A percentile compares a stretch with the other conserved stretches of the same genome.
These are phyloP conservation scores for Naganishia liquefaciens DNA, from an alignment of 1,284 basidiomycete species.

Conservation along the genomic window DNA sequence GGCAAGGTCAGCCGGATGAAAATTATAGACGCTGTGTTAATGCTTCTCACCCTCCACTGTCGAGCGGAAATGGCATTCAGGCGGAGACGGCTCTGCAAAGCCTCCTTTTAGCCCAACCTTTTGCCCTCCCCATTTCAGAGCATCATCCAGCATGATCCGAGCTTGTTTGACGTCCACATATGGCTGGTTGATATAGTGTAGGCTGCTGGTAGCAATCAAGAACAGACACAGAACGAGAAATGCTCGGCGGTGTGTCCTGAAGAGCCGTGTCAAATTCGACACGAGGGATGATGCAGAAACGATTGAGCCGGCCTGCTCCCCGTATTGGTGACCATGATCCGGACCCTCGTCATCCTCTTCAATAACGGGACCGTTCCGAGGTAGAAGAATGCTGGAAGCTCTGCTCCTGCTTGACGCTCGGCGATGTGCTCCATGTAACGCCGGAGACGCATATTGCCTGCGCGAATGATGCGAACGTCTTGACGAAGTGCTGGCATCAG, in stretches of 20 bases:
- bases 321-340: background rate
- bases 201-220: conserved; percentile 4
- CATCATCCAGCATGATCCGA: conserved; percentile 10
- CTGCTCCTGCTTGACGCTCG: background rate
- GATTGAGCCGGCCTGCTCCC: background rate
- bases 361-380: background rate
- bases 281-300: background rate
- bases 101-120: conserved; percentile 14
- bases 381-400: background rate
- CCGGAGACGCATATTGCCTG: conserved; percentile 2
- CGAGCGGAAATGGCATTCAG: conserved; percentile 23
- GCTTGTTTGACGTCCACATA: conserved; percentile 20
- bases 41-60: conserved; percentile 27
- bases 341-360: conserved; percentile 3
- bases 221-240: conserved; percentile 3
- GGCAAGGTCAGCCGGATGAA: background rate
- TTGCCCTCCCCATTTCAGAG: conserved; percentile 9
- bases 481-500: conserved; percentile 12
- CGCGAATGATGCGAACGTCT: background rate
- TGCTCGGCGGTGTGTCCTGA: conserved; percentile 7
- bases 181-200: conserved; percentile 13
- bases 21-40: no score
- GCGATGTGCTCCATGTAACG: conserved; percentile 3
- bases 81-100: background rate
- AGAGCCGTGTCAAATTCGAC: conserved; percentile 1